These are phyloP conservation scores for Wickerhamiella pararugosa DNA, from an alignment of 1,139 yeast species.

Conservation along the genomic window DNA sequence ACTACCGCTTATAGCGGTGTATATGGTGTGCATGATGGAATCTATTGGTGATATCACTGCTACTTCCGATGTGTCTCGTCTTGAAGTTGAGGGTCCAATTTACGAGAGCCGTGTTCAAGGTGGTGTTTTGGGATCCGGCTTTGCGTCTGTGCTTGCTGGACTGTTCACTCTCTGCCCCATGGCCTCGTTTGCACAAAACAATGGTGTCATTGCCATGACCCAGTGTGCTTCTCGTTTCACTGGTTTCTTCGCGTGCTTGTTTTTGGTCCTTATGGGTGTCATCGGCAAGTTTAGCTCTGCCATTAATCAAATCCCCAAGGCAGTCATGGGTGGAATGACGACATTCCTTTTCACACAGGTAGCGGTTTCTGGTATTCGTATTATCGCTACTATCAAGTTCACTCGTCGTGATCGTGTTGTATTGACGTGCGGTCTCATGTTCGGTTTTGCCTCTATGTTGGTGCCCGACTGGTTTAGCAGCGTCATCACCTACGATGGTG, in stretches of 20 bases:
- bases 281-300: conserved; percentile 86
- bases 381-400: conserved; percentile 60
- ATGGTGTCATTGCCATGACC: conserved; percentile 82
- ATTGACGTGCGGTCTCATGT: conserved; percentile 56
- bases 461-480: conserved; percentile 61
- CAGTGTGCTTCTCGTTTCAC: conserved; percentile 77
- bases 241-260: conserved; percentile 82
- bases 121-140: conserved; percentile 69
- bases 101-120: conserved; percentile 85
- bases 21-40: conserved; percentile 71
- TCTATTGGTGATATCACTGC: conserved; percentile 90
- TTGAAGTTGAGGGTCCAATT: conserved; percentile 62
- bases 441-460: conserved; percentile 67
- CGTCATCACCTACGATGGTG: conserved; percentile 65
- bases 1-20: conserved; percentile 69
- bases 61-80: conserved; percentile 74
- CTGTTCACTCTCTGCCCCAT: conserved; percentile 55
- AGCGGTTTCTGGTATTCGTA: conserved; percentile 75
- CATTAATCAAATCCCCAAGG: conserved; percentile 64
- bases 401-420: conserved; percentile 81
- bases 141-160: conserved; percentile 59
- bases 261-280: conserved; percentile 69
- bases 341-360: conserved; percentile 77
- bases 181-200: conserved; percentile 85
- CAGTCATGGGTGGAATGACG: conserved; percentile 89